Evolutionary conservation across 805 yeast genomes (phyloP).

Genomic region (Metschnikowia peoriensis): DNA sequence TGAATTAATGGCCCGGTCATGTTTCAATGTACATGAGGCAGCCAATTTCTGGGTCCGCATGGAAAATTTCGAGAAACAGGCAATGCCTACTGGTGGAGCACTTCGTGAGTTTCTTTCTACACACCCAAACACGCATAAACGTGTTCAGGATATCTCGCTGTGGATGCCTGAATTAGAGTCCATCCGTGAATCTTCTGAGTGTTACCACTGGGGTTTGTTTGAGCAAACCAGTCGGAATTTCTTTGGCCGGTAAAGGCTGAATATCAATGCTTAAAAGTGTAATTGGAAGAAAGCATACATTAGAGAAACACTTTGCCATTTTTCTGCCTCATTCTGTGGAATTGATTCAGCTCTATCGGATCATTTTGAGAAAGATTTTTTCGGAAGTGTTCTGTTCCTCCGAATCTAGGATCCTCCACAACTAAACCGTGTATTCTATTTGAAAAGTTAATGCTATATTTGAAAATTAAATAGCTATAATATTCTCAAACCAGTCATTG

Average conservation of each 20-base stretch:
- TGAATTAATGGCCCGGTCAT: slow-evolving; percentile 86
- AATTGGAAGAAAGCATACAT: too few species aligned
- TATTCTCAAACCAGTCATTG: too few species aligned
- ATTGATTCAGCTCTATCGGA: too few species aligned
- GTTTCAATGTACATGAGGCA: slow-evolving; percentile 77
- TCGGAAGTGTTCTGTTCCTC: too few species aligned
- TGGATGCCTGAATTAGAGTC: slow-evolving; percentile 65
- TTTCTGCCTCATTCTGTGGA: too few species aligned
- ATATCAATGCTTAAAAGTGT: neutral
- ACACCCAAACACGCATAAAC: slow-evolving; percentile 79
- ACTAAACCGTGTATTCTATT: too few species aligned
- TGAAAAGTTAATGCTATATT: too few species aligned
- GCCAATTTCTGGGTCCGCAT: slow-evolving; percentile 80
- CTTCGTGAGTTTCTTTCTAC: slow-evolving; percentile 68
- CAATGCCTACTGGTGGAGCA: slow-evolving; percentile 12
- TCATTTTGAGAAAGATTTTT: too few species aligned
- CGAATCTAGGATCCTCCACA: too few species aligned
- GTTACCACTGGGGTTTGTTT: slow-evolving; percentile 24
- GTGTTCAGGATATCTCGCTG: slow-evolving; percentile 63
- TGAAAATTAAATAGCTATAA: too few species aligned
- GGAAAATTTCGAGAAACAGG: slow-evolving; percentile 41
- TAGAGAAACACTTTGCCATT: too few species aligned
- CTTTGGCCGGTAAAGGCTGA: slow-evolving; percentile 5
- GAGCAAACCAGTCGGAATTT: slow-evolving; percentile 16
- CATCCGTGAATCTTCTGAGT: slow-evolving; percentile 42